Evolutionary conservation across 345 rosid species (phyloP).

Genomic region (Trapa incisa): DNA sequence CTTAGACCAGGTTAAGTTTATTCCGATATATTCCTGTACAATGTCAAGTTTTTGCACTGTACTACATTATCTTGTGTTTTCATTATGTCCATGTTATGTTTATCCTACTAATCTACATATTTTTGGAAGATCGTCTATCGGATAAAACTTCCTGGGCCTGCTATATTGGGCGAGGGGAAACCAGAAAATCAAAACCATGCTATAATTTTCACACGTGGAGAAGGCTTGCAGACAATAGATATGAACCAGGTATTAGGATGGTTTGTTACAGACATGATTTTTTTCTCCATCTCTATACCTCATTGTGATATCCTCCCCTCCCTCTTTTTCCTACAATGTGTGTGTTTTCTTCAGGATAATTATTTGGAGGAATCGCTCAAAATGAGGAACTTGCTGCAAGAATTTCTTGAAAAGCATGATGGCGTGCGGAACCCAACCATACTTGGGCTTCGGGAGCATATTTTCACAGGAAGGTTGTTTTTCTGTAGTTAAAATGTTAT

Average conservation of each 20-base stretch:
- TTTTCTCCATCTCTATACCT: neutral
- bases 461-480: slow-evolving; percentile 96
- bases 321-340: neutral
- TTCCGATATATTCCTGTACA: neutral
- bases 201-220: slow-evolving; percentile 91
- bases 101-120: neutral
- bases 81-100: neutral
- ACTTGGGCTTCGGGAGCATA: slow-evolving; percentile 96
- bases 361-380: slow-evolving; percentile 99
- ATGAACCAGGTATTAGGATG: slow-evolving; percentile 75
- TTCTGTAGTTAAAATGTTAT: neutral
- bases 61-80: neutral
- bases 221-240: slow-evolving; percentile 95
- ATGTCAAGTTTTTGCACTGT: neutral
- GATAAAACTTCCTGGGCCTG: slow-evolving; percentile 93
- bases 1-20: slow-evolving; percentile 64
- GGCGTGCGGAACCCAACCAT: slow-evolving; percentile 84
- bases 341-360: slow-evolving; percentile 47
- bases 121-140: slow-evolving; percentile 69
- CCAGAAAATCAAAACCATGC: slow-evolving; percentile 99
- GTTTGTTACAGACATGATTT: neutral
- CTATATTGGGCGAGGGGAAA: slow-evolving; percentile 97
- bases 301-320: neutral
- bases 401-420: slow-evolving; percentile 87
- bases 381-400: slow-evolving; percentile 93